Base-by-base conservation (phyloP, 2,329 filamentous ascomycete species). In the Aspergillus sp. region DNA sequence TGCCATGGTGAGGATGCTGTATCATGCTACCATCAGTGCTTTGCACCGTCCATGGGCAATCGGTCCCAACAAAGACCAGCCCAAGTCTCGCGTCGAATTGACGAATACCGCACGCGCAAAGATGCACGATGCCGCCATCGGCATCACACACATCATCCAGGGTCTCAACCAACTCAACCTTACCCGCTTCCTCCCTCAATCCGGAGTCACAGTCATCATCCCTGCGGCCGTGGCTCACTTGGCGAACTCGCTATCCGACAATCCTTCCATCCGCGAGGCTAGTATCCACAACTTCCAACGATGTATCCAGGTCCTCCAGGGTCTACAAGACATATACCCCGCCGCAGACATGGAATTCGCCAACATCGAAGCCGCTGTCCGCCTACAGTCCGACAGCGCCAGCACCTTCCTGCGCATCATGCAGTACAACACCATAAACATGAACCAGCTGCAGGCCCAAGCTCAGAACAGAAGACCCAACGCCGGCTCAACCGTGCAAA, bases 191-290 rank as follows among this genome's bases (percentile, higher is more conserved):
- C 79, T 95, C 1, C 90, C 91, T 1, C 93, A 90, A 0, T 91
- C 89, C 0, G 90, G 89, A 29, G 89, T 95, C 14, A 95, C 91
- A 0, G 89, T 93, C 25, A 85, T 95, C 13, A 80, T 94, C 5
- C 90, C 91, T 0, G 91, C 91, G 19, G 91, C 94, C 74, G 93
- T 95, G 57, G 92, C 93, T 43, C 91, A 96, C 64, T 80, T 96
- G 23, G 80, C 93, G 6, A 90, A 95, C 66, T 89, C 94, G 77
- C 93, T 91, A 72, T 88, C 88, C 21, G 84, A 85, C 1, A 83
- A 88, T 31, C 83, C 85, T 11, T 81, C 85, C 41, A 85, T 87
- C 2, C 84, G 89, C 10, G 81, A 88, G 43, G 78, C 81, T 43
- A 89, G 88, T 40, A 81, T 89, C 31, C 81, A 85, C 52, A 89